phyloP scores from a whole-genome alignment of 441 rosid genomes.

The Erysimum pusillum region DNA sequence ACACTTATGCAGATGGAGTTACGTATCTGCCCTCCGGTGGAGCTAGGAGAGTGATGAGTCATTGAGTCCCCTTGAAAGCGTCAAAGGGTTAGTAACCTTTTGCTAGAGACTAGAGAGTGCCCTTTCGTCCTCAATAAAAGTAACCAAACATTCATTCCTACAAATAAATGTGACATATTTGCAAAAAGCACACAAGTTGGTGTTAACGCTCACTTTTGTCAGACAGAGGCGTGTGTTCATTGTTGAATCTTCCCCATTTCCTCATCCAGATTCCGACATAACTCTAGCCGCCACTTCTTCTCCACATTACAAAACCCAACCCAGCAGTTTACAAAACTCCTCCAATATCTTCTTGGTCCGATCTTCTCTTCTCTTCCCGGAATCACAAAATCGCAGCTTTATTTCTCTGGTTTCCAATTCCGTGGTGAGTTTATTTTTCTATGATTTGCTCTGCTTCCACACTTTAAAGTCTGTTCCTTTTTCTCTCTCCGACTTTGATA shows the following conservation, averaged over 20 bases:
- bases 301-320: not conserved
- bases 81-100: constrained; percentile 46
- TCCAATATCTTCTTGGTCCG: not conserved
- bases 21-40: constrained; percentile 1
- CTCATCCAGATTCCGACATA: constrained; percentile 6
- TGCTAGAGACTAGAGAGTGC: not conserved
- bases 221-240: not conserved
- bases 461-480: not conserved
- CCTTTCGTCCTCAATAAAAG: constrained; percentile 41
- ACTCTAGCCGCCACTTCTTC: constrained; percentile 12
- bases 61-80: constrained; percentile 30
- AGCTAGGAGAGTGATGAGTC: not conserved
- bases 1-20: too few species aligned
- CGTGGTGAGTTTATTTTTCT: not conserved
- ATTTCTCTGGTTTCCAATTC: not conserved
- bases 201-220: constrained; percentile 19
- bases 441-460: not conserved
- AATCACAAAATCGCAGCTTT: not conserved
- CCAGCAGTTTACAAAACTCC: not conserved
- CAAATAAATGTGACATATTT: constrained; percentile 26
- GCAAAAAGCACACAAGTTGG: constrained; percentile 15
- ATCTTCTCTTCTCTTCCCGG: not conserved
- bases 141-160: not conserved
- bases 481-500: not conserved
- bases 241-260: constrained; percentile 2